Base-by-base conservation (phyloP, 768 basidiomycete genomes). In the Mycena crocata region DNA sequence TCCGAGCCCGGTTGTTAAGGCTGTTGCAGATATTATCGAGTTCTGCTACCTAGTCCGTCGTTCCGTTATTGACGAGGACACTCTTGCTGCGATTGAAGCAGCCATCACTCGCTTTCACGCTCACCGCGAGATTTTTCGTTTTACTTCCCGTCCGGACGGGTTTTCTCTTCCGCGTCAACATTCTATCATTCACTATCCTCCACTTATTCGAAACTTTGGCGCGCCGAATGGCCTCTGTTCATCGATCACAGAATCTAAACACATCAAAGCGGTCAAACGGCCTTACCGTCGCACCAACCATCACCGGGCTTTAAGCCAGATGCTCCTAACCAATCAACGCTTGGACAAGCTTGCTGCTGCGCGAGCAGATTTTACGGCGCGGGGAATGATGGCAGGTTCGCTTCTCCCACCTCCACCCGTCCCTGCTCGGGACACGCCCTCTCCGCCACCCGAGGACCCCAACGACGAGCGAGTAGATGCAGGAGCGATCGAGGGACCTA, bases 181-280 rank as follows among this genome's bases (percentile, higher is more conserved):
- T 44, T 54, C 64, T n/a, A 42, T 57, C 39, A 35, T 24, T 39
- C 50, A 75, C 28, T 77, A 75, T 26, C 9, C 44, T 7, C 19
- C 17, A 13, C 21, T 40, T 8, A 75, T 76, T 59, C 24, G 40
- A 10, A 24, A 57, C 3, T 76, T 69, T 64, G 74, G 71, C 4
- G 62, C 74, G 0, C 75, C 73, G 7, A 75, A 74, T 62, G 72
- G 73, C 6, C 51, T 72, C 14, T 74, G 73, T 45, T 68, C 67
- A 4, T 74, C 71, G 0, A 72, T 74, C 31, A 74, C 69, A 0
- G 67, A 72, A 39, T 72, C 71, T 1, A 62, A 66, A 34, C 69
- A 72, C 39, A 72, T 74, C 48, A 56, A 32, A 5, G 70, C 70
- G 2, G 70, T 72, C 0, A 72, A 72, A 44, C 19, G 55, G 31